A percentile compares a stretch with the other conserved stretches of the same genome.
These are phyloP conservation scores for Medicago lupulina DNA, from an alignment of 306 rosid species.

Conservation along the genomic window DNA sequence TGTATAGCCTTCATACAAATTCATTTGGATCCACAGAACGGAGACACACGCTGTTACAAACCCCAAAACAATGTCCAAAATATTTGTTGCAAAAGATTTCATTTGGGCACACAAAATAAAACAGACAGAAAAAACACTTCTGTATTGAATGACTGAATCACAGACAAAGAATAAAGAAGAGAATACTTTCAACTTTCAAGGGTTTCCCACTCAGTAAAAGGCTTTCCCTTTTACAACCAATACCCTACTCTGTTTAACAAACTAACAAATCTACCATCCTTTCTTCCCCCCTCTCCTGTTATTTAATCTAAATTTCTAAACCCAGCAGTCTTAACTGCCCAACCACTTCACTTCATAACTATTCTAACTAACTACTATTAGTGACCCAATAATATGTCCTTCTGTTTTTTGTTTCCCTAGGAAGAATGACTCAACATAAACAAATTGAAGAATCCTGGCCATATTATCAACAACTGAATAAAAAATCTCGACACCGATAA, in stretches of 20 bases:
- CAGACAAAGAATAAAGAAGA: conserved; percentile 9
- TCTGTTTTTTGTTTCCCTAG: conserved; percentile 9
- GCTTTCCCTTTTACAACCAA: conserved; percentile 15
- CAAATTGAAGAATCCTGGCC: conserved; percentile 8
- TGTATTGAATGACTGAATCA: conserved; percentile 19
- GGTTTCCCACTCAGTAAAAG: not conserved
- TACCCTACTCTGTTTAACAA: not conserved
- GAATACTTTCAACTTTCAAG: not conserved
- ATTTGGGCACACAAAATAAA: not conserved
- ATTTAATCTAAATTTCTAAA: conserved; percentile 6
- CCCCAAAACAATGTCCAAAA: conserved; percentile 22
- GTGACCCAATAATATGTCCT: not conserved
- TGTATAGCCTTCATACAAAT: conserved; percentile 11
- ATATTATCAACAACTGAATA: conserved; percentile 5
- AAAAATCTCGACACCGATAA: conserved; percentile 14
- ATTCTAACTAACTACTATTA: conserved; percentile 21
- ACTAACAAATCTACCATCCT: conserved; percentile 21
- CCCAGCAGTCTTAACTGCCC: conserved; percentile 1
- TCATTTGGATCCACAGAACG: conserved; percentile 13
- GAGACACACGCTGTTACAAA: not conserved
- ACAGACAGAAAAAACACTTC: not conserved
- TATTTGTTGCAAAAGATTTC: not conserved
- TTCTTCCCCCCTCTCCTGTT: conserved; percentile 10
- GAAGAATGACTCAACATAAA: not conserved
- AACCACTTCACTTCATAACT: conserved; percentile 4